Base-by-base conservation (phyloP, 2,329 filamentous ascomycete species). In the Cladosporium halotolerans region DNA sequence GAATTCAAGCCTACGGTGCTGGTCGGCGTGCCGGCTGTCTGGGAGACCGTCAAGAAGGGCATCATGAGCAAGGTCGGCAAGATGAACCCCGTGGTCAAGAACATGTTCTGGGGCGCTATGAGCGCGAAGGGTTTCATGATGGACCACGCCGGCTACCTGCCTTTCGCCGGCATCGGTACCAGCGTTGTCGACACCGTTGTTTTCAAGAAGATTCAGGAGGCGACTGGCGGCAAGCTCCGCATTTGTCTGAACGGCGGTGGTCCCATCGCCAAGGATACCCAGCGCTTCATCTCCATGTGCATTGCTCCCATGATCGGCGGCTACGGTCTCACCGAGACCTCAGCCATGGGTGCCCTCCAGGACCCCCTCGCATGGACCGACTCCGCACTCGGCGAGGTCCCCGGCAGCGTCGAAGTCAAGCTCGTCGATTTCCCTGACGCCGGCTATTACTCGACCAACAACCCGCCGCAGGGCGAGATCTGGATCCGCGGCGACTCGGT, bases 31-130 rank as follows among this genome's bases (percentile, higher is more conserved):
- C 93, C 93, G 1, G 91, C 95, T 55, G 86, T 99, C 32, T 99
- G 92, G 91, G 93, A 99, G 74, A 91, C 89, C 1, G 86, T 99
- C 64, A 92, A 90, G 77, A 99, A 99, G 78, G 93, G 93, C 52
- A 88, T 99, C 64, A 76, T 92, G 59, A 73, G 76, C 63, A 89
- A 90, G 71, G 84, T 97, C 56, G 85, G 88, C 66, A 75, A 79
- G 54, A 80, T 86, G 57, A 84, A 84, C 64, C 71, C 79, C n/a
- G 54, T 97, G 40, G 79, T 85, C 55, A 84, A 79, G 72, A 84
- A 85, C 63, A 73, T 97, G 57, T 99, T 99, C 78, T 85, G 82
- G 82, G 81, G 78, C 48, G 82, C 80, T 10, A 72, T 82, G 70
- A 73, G 77, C 28, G 75, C 80, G 43, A 85, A 85, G 72, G 73